Evolutionary conservation across 176 grass and related monocot species (phyloP), one percentile per base, ranked within the genome.

Genomic region (Oryza meridionalis): DNA sequence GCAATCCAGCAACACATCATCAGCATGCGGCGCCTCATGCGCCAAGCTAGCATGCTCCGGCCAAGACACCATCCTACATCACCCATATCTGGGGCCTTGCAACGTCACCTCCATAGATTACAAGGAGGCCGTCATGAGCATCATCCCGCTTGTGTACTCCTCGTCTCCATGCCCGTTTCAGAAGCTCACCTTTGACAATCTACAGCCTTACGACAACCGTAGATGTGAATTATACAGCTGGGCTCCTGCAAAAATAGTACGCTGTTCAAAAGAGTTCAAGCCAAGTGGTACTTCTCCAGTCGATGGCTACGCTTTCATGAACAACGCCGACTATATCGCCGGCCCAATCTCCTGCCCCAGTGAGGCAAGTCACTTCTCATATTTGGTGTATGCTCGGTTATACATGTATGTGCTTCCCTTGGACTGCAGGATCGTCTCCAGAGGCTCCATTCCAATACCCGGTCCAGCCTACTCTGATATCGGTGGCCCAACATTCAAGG

Each of bases 41-140:
- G 55, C 86, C 65, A 42, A 73, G 31, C 21, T 95, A 42, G 76
- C 72, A 42, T 95, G 93, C 49, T 90, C 47, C 1, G 59, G 79
- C 19, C 21, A 77, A 9, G 79, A 85, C 49, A 90, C 88, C 77
- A 10, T 90, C 66, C 65, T 95, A 26, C 44, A 37, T 15, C 58
- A 84, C 67, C 72, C 90, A 42, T 4, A 21, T 45, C 16, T 64
- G n/a, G 82, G 70, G 3, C 7, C 73, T 22, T 85, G 65, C 24
- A 90, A 71, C 29, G 85, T 95, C 2, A 77, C 25, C 1, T 3
- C 1, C 2, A 86, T 92, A 65, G 65, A 92, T 72, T 90, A 92
- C 67, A 21, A 1, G 19, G 0, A 2, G 7, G 2, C 1, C 4
- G 0, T 1, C 4, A 26, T 95, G 31, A 33, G 9, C 0, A 26